Evolutionary conservation across 768 basidiomycete genomes (phyloP), one percentile per base, ranked within the genome.

Genomic region (Naematelia encephala): DNA sequence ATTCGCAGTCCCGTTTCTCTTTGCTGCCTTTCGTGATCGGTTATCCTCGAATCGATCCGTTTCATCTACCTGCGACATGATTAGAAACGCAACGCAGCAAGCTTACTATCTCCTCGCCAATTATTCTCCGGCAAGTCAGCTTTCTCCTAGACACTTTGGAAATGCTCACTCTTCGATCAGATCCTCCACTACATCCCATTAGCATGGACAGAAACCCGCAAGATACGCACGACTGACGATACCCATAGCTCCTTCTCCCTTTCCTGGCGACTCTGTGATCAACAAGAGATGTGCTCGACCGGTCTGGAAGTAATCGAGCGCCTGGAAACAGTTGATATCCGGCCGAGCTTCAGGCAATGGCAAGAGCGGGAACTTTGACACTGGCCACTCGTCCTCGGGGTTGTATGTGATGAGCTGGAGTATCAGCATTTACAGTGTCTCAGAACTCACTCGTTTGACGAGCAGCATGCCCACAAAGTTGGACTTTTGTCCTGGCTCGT

Each of bases 241-340:
- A 1, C 94, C 94, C 25, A 96, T 83, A 0, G 86, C 92, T 34
- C 93, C 93, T 22, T 89, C 89, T 4, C 85, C 80, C 19, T 81
- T 77, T 0, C 94, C 94, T 1, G 94, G 94, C 0, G 89, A 89
- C 16, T 81, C 82, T 66, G 87, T 90, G 39, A 99, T 84, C 27
- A 99, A 78, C 12, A 97, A 80, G 51, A 99, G 80, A 79, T 99
- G 94, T 0, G 92, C 90, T 44, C 93, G 85, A 1, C 94, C 94
- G 0, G 92, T 93, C 82, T 96, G 94, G 77, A 79, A 93, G 73
- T 92, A 94, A 74, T 96, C 91, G 46, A 97, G 78, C 0, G 91
- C 91, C 73, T 97, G 91, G 80, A 96, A 91, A 67, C 74, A 96
- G 68, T 90, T 93, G 73, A 96, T 93, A 10, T 84, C 82, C 0